These are phyloP conservation scores for Cladorrhinum sp. DNA, from an alignment of 2,329 filamentous ascomycete species.

Conservation along the genomic window DNA sequence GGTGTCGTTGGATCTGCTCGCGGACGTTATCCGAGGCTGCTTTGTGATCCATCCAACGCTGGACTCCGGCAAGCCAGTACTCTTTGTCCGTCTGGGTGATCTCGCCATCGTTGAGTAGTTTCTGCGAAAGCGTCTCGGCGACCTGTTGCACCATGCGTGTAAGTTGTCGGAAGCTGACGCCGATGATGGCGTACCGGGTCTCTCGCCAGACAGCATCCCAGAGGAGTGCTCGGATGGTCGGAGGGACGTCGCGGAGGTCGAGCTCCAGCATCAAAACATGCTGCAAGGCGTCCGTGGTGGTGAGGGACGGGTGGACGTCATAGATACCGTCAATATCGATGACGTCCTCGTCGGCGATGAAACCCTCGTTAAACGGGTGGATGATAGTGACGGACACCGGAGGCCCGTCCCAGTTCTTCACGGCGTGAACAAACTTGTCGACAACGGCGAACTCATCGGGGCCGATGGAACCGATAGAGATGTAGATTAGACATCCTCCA, in stretches of 20 bases:
- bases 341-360: conserved; percentile 22
- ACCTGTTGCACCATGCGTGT: conserved; percentile 15
- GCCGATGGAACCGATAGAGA: conserved; percentile 29
- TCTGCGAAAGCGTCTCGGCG: conserved; percentile 13
- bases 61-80: no score
- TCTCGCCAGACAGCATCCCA: conserved; percentile 32
- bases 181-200: conserved; percentile 29
- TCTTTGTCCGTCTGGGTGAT: no score
- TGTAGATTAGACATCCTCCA: conserved; percentile 29
- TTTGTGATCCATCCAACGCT: conserved; percentile 23
- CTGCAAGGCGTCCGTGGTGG: conserved; percentile 30
- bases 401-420: conserved; percentile 27
- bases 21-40: conserved; percentile 24
- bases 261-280: conserved; percentile 29
- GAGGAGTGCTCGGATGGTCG: conserved; percentile 27
- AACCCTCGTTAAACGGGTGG: conserved; percentile 28
- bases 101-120: conserved; percentile 17
- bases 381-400: conserved; percentile 29
- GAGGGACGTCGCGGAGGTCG: conserved; percentile 21
- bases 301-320: conserved; percentile 30
- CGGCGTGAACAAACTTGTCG: conserved; percentile 26
- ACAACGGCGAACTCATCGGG: conserved; percentile 29
- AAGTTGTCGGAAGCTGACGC: conserved; percentile 23
- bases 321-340: conserved; percentile 31
- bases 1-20: conserved; percentile 29